Conservation (phyloP, 352 stramenopile species). For the Phytophthora fragariaefolia region DNA sequence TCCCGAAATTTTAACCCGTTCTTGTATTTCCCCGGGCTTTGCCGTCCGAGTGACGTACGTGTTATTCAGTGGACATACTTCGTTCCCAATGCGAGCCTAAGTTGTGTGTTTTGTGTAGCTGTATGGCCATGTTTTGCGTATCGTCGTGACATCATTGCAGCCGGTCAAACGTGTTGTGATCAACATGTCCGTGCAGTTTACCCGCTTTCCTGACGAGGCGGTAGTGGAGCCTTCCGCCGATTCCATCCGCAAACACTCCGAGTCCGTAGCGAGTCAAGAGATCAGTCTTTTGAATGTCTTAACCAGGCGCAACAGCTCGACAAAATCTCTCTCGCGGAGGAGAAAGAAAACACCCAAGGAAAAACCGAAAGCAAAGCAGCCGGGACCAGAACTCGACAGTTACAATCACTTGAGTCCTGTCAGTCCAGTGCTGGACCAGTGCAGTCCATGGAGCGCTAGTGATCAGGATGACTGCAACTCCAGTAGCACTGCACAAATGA, state of each 20-base stretch:
- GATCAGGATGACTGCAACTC: conserved; percentile 14
- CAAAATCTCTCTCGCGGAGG: conserved; percentile 5
- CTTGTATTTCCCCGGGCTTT: conserved; percentile 49
- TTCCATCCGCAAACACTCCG: conserved; percentile 3
- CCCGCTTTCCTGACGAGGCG: conserved; percentile 25
- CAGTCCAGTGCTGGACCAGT: conserved; percentile 32
- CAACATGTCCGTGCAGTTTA: conserved; percentile 63
- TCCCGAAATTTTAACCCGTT: conserved; percentile 51
- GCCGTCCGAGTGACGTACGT: conserved; percentile 51
- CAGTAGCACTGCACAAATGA: neutral
- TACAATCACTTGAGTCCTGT: conserved; percentile 24
- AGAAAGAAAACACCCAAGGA: conserved; percentile 2
- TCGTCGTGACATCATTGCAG: conserved; percentile 48
- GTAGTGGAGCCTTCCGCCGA: conserved; percentile 18
- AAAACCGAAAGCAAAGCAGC: conserved; percentile 3
- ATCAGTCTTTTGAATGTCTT: conserved; percentile 1
- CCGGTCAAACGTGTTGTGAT: conserved; percentile 59
- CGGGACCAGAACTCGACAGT: neutral
- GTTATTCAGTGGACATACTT: neutral
- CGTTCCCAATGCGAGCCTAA: neutral
- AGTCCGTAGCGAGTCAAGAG: conserved; percentile 4
- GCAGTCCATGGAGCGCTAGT: conserved; percentile 25
- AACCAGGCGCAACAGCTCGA: conserved; percentile 12
- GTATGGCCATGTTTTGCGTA: conserved; percentile 57
- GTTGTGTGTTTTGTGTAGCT: conserved; percentile 35